phyloP scores from a whole-genome alignment of 805 yeast species.

The Saccharomycopsis fodiens region DNA sequence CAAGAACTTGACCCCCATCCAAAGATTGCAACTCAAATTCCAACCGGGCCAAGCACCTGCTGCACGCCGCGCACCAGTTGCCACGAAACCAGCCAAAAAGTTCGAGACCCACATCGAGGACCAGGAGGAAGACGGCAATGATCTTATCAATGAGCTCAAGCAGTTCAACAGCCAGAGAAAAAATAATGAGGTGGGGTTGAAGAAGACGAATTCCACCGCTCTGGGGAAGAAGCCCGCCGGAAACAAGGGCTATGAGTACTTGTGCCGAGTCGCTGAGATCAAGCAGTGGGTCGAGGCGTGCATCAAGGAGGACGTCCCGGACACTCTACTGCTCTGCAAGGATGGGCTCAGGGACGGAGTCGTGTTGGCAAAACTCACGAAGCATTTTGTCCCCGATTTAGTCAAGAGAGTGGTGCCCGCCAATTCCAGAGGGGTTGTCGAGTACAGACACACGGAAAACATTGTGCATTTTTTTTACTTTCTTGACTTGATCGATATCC shows the following conservation, averaged over 20 bases:
- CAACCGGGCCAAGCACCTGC: neutral
- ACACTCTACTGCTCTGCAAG: constrained; percentile 48
- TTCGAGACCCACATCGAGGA: neutral
- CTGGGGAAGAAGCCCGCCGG: constrained; percentile 14
- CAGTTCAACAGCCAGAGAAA: constrained; percentile 9
- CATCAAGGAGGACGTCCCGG: constrained; percentile 48
- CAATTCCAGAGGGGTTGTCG: constrained; percentile 45
- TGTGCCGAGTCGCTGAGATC: constrained; percentile 74
- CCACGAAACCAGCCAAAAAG: neutral
- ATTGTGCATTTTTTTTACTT: constrained; percentile 75
- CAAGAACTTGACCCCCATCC: constrained; percentile 7
- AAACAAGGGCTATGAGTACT: constrained; percentile 59
- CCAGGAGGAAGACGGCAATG: neutral
- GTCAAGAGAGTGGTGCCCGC: constrained; percentile 47
- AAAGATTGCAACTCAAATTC: constrained; percentile 9
- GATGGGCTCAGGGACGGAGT: constrained; percentile 79
- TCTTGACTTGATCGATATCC: constrained; percentile 63
- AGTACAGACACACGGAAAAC: constrained; percentile 88
- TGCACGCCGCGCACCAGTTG: neutral
- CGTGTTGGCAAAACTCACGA: constrained; percentile 69
- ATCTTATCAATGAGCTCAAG: constrained; percentile 10
- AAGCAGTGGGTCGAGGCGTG: constrained; percentile 70
- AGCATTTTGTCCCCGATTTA: constrained; percentile 59
- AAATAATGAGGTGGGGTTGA: constrained; percentile 7
- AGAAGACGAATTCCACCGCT: constrained; percentile 8